A percentile compares a stretch with the other conserved stretches of the same genome.
phyloP scores from a whole-genome alignment of 441 rosid species.

The Oxalis stricta region DNA sequence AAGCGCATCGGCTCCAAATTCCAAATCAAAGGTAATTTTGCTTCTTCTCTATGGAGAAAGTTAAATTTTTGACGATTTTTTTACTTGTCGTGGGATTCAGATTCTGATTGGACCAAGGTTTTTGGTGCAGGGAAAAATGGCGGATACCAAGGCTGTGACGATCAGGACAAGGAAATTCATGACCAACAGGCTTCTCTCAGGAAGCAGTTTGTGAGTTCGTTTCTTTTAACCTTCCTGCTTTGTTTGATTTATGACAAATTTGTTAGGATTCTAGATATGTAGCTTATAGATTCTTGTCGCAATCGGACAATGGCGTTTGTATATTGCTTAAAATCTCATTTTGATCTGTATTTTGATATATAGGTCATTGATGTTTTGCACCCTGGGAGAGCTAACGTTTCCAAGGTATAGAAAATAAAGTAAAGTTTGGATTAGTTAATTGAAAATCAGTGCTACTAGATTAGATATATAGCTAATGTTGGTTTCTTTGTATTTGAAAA shows the following conservation, averaged over 20 bases:
- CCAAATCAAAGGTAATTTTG: no score
- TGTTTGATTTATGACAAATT: no score
- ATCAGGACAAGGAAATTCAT: conserved; percentile 52
- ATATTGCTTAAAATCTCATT: no score
- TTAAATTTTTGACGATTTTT: no score
- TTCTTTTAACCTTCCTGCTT: not conserved
- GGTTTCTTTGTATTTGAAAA: conserved; percentile 1
- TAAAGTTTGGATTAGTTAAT: not conserved
- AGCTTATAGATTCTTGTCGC: not conserved
- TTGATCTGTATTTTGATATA: not conserved
- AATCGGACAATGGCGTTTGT: no score
- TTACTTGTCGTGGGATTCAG: no score
- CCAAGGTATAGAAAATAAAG: conserved; percentile 69
- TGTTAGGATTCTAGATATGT: no score
- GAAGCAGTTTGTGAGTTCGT: conserved; percentile 42
- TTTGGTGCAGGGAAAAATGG: conserved; percentile 18
- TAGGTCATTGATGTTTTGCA: conserved; percentile 91
- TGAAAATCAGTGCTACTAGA: not conserved
- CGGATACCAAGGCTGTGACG: conserved; percentile 46
- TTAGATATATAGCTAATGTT: not conserved
- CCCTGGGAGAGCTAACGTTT: conserved; percentile 80
- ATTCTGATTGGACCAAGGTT: no score
- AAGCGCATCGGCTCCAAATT: no score
- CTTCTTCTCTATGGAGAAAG: no score
- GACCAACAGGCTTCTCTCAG: conserved; percentile 62